phyloP scores from a whole-genome alignment of 768 basidiomycete genomes.

The Leccinum longicurvipes region DNA sequence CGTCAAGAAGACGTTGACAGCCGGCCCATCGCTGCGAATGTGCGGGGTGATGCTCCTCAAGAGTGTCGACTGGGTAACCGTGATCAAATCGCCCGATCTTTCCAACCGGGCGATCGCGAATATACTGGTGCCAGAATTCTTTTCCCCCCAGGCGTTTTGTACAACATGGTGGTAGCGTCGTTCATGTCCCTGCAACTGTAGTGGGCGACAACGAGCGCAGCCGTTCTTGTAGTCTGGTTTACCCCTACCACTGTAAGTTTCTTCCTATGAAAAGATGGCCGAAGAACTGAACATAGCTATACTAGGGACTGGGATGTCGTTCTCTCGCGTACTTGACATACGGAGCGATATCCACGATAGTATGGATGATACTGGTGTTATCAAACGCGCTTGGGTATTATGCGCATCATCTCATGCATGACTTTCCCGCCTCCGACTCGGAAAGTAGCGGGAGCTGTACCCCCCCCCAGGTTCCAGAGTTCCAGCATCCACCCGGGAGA shows the following conservation, averaged over 20 bases:
- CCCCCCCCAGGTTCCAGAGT: not conserved
- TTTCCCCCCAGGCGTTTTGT: slow-evolving; percentile 22
- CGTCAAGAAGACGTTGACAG: slow-evolving; percentile 1
- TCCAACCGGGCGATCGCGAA: slow-evolving; percentile 6
- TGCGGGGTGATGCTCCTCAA: slow-evolving; percentile 1
- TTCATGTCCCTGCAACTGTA: slow-evolving; percentile 28
- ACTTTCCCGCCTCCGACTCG: not conserved
- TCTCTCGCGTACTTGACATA: slow-evolving; percentile 32
- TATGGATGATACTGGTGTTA: slow-evolving; percentile 30
- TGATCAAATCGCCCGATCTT: slow-evolving; percentile 20
- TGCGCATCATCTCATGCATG: slow-evolving; percentile 6
- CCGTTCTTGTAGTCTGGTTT: slow-evolving; percentile 25
- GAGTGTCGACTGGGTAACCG: slow-evolving; percentile 17
- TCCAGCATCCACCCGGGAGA: not conserved
- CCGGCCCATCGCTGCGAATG: not conserved
- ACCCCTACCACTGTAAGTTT: slow-evolving; percentile 30
- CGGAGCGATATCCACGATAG: slow-evolving; percentile 24
- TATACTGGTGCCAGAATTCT: not conserved
- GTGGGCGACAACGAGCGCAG: slow-evolving; percentile 32
- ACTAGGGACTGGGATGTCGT: slow-evolving; percentile 34
- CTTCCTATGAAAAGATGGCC: not conserved
- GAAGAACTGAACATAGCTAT: not conserved
- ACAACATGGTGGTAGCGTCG: slow-evolving; percentile 31
- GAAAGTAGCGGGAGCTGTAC: not conserved
- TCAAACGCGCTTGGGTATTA: slow-evolving; percentile 29